phyloP scores from a whole-genome alignment of 345 rosid species.

The Syzygium aromaticum region DNA sequence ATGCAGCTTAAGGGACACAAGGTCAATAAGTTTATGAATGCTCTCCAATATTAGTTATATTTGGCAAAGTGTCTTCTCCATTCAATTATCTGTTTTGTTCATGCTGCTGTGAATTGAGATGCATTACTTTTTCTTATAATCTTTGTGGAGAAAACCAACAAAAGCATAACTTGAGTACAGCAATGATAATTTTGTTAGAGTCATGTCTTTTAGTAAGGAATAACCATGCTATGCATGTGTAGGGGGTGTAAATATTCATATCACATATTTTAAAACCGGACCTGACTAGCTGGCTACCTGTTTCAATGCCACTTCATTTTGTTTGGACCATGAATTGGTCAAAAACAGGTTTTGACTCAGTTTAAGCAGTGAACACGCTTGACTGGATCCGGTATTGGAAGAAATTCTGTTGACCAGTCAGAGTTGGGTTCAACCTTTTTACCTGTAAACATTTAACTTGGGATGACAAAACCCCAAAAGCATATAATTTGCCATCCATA shows the following conservation, averaged over 20 bases:
- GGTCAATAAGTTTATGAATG: constrained; percentile 18
- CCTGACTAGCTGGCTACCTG: not conserved
- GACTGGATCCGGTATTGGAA: not conserved
- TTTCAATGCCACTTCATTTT: not conserved
- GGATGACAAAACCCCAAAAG: not conserved
- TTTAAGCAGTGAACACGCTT: not conserved
- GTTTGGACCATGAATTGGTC: not conserved
- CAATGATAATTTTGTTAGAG: not conserved
- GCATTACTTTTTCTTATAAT: not conserved
- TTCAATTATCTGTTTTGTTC: not conserved
- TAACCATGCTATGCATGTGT: not conserved
- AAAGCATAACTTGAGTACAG: not conserved
- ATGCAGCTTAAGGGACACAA: constrained; percentile 99
- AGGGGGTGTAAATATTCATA: not conserved
- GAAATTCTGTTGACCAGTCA: not conserved
- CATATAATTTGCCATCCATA: not conserved
- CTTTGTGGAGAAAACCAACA: not conserved
- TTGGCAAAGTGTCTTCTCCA: not conserved
- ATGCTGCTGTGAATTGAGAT: not conserved
- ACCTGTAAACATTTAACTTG: not conserved
- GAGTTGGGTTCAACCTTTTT: not conserved
- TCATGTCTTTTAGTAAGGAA: not conserved
- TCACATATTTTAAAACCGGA: not conserved
- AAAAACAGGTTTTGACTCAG: not conserved
- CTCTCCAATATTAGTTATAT: not conserved